Base-by-base conservation (phyloP, 2,329 filamentous ascomycete species). In the Neophaeococcomyces mojaviensis region DNA sequence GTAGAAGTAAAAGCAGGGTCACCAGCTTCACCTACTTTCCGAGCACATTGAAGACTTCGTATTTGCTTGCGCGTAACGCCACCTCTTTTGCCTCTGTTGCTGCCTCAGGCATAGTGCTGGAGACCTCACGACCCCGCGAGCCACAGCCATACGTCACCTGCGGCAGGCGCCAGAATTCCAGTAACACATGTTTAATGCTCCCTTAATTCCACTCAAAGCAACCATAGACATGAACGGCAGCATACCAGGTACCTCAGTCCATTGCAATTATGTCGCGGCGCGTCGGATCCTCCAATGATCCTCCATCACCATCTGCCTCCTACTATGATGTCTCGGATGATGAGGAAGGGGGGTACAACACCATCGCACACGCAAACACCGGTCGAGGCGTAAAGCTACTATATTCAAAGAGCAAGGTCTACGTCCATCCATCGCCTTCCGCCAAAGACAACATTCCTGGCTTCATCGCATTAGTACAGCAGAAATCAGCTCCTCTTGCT, bases 391-490 rank as follows among this genome's bases (percentile, higher is more conserved):
- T 98, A 37, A 98, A 97, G 68, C 73, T 98, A 26, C 73, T 98
- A 12, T 96, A 85, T 60, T 90, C 88, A 16, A 98, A 98, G 71
- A 96, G 88, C 82, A 98, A 97, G 76, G 92, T 98, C 63, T 98
- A 97, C 63, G 83, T 98, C 35, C 92, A 98, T 64, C 92, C 92
- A 1, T 88, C 88, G 1, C 85, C 90, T 1, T 94, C 88, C 1
- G 78, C 89, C 47, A 95, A 89, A 69, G 92, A 98, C 70, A 98
- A 98, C 56, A 94, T 98, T 46, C 73, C 88, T 3, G 92, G 92
- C 37, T 98, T 92, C 64, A 82, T 98, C 56, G 90, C 92, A 15
- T 76, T 98, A 2, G 74, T 98, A 12, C 88, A 98, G 64, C 90
- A 98, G 63, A 95, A 94, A 63, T 54, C 39, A 56, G 24, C 45